Evolutionary conservation across 1,139 yeast species (phyloP).

Genomic region (Pichia sp.): DNA sequence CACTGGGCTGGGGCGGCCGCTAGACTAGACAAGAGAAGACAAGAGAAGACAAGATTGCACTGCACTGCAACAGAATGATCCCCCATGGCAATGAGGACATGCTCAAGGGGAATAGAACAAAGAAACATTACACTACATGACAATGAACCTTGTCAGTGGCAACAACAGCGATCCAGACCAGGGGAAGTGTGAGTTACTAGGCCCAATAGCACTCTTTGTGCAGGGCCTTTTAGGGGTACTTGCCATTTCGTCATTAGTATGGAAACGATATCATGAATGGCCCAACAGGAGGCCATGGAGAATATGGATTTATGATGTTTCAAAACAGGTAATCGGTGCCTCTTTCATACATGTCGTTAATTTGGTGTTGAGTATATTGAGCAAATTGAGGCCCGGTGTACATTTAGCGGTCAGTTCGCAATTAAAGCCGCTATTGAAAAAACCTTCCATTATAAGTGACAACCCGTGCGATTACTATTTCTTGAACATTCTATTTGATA

Average conservation of each 20-base stretch:
- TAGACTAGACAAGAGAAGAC: too few relatives aligned
- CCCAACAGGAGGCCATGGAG: conserved; percentile 80
- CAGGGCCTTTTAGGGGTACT: conserved; percentile 66
- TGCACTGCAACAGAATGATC: too few relatives aligned
- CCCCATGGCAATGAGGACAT: too few relatives aligned
- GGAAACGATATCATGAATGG: conserved; percentile 70
- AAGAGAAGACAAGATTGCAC: too few relatives aligned
- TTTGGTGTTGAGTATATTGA: conserved; percentile 53
- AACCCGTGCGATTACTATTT: conserved; percentile 91
- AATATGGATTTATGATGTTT: conserved; percentile 85
- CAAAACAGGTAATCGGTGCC: conserved; percentile 85
- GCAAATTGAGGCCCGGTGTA: neutral
- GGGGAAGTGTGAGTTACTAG: conserved; percentile 54
- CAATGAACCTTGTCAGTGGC: too few relatives aligned
- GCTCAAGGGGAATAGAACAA: too few relatives aligned
- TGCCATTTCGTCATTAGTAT: conserved; percentile 65
- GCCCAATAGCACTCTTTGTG: conserved; percentile 62
- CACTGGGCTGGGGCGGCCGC: too few relatives aligned
- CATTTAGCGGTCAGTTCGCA: neutral
- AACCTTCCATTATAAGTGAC: conserved; percentile 29
- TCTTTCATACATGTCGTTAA: conserved; percentile 77
- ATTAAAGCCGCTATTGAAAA: too few relatives aligned
- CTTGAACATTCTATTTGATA: conserved; percentile 77
- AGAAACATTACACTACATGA: too few relatives aligned
- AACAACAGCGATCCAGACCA: too few relatives aligned